Conservation (phyloP, 1,284 basidiomycete species). For the Erythrobasidium hasegawianum region DNA sequence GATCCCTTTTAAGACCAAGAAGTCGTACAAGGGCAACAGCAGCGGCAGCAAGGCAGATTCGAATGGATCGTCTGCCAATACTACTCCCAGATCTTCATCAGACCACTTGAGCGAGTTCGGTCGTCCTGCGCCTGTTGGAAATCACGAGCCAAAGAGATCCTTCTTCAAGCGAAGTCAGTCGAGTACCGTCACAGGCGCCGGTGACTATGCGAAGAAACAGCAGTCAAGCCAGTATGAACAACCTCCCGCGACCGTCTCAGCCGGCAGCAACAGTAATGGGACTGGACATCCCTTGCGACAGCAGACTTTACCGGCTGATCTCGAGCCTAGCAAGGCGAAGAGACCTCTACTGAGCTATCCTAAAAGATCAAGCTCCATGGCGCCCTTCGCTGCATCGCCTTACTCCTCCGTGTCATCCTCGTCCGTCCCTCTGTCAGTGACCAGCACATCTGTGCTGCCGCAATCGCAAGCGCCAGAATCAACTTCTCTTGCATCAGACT, state of each 20-base stretch:
- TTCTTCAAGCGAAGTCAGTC: background rate
- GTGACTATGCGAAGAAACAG: background rate
- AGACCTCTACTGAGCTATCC: constrained; percentile 19
- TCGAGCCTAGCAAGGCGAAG: constrained; percentile 15
- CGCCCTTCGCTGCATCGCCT: constrained; percentile 3
- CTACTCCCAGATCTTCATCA: too few species aligned
- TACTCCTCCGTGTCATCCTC: background rate
- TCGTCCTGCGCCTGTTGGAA: too few species aligned
- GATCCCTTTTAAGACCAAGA: too few species aligned
- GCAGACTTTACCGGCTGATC: constrained; percentile 28
- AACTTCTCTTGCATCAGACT: constrained; percentile 13
- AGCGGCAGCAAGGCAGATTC: too few species aligned
- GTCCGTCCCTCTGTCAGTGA: background rate
- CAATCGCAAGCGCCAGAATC: background rate
- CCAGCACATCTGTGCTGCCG: background rate
- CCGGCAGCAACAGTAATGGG: background rate
- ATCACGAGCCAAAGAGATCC: too few species aligned
- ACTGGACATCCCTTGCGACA: constrained; percentile 25
- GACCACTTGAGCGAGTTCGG: too few species aligned
- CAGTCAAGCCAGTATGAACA: background rate
- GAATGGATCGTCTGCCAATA: too few species aligned
- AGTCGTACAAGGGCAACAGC: too few species aligned
- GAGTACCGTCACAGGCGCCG: background rate
- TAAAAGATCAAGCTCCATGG: background rate
- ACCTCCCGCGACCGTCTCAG: constrained; percentile 6